Percentiles rank a stretch among this genome's conserved stretches.
phyloP scores from a whole-genome alignment of 2,329 filamentous ascomycete species.

The Xylariaceae sp. region DNA sequence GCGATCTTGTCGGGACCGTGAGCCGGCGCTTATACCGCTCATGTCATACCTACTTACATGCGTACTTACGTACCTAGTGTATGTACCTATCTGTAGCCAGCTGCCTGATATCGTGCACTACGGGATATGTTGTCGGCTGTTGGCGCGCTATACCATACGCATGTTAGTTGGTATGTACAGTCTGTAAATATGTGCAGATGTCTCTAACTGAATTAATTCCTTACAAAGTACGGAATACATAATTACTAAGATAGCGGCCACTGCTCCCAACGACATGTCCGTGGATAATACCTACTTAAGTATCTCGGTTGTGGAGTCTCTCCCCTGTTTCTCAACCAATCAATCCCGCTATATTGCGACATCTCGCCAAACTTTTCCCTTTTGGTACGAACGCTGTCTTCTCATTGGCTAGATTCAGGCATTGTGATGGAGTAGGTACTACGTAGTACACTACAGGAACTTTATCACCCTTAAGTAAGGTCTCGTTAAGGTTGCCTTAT shows the following conservation, averaged over 20 bases:
- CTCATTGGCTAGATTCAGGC: conserved; percentile 2
- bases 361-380: conserved; percentile 15
- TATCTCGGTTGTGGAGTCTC: too few species aligned
- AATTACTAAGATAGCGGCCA: too few species aligned
- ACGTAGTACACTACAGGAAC: background rate
- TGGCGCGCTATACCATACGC: background rate
- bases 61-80: background rate
- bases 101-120: too few species aligned
- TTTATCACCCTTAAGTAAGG: too few species aligned
- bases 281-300: too few species aligned
- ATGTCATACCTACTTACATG: background rate
- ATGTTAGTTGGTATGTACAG: background rate
- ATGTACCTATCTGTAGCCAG: background rate
- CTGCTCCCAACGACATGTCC: too few species aligned
- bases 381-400: conserved; percentile 4
- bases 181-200: too few species aligned
- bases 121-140: too few species aligned
- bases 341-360: background rate
- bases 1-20: conserved; percentile 7
- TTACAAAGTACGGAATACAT: too few species aligned
- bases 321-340: background rate
- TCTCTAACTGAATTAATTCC: too few species aligned
- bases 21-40: conserved; percentile 10
- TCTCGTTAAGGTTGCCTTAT: too few species aligned
- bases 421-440: background rate